Base-by-base conservation (phyloP, 805 yeast genomes). In the Vanderwaltozyma tropicalis region DNA sequence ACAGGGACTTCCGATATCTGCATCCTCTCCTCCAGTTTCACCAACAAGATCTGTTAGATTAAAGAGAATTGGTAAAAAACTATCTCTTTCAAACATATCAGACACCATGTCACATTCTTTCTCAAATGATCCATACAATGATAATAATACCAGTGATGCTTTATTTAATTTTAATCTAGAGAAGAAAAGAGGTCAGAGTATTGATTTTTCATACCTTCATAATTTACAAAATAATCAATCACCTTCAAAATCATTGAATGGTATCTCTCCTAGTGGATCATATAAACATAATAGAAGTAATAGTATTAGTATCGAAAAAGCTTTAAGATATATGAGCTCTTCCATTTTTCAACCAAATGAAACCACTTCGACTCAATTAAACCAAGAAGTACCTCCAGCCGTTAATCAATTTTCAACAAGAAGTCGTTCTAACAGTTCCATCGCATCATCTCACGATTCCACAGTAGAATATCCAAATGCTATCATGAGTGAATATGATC, bases 401-500 rank as follows among this genome's bases (percentile, higher is more conserved):
- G n/a, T n/a, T n/a, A n/a, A n/a, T n/a, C n/a, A n/a, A n/a, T n/a
- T n/a, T n/a, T n/a, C n/a, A n/a, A n/a, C 19, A 39, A 22, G 17
- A 26, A 34, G 11, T 27, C 37, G 20, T n/a, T 30, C 33, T 2
- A 24, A 18, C 9, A 11, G 13, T 7, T 30, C 38, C 8, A 40
- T 41, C 26, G 13, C 30, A 1, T 34, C 26, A 5, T 48, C 55
- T 12, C 32, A 28, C 13, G 35, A 31, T 20, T 47, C 49, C 12
- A 44, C n/a, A n/a, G n/a, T n/a, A n/a, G 42, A 10, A 11, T 53
- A 55, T 32, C 60, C 60, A 6, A 53, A 48, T 9, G 41, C 46
- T 12, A 48, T 56, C 2, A 47, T 52, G 33, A 51, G 63, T 34
- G 61, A 60, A 40, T 60, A 60, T 31, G 64, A 60, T 33, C 51